Evolutionary conservation across 495 filamentous ascomycete species (phyloP), one percentile per base, ranked within the genome.

Genomic region (Pseudotulostoma volvatum): DNA sequence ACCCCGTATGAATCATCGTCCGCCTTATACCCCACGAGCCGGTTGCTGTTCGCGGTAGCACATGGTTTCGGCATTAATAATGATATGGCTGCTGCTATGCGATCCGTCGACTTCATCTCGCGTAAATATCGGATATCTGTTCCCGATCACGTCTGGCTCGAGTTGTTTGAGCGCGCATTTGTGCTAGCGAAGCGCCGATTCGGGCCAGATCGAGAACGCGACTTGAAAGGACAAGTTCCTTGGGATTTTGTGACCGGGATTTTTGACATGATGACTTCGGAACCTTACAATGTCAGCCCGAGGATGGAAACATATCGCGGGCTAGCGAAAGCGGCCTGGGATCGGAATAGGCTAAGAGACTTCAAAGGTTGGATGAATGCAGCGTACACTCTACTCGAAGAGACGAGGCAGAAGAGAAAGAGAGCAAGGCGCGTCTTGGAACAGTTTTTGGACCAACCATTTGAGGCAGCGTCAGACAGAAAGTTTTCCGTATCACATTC

Each of bases 401-500:
- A 53, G 25, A 58, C 61, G 3, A 47, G 56, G 34, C 30, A 37
- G 9, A 44, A 52, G 34, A 41, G 52, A 9, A 43, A 36, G 11
- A 37, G 49, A 7, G 58, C 61, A 7, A 47, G 56, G 34, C 14
- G 18, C 1, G 17, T 50, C 4, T 36, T 66, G 4, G 41, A 56
- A 38, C 31, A 44, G 9, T 53, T 49, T 35, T 35, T 64, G 1
- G 33, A 31, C 28, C 36, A 52, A 7, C 36, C 40, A n/a, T 23
- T 41, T 34, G 7, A 7, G 14, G 18, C 9, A 4, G 7, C 18
- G 7, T 40, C 31, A 3, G 16, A 14, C 9, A n/a, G 76, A 20
- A 71, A 74, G 9, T 77, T 77, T n/a, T 79, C 78, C 16, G 75
- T 84, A 2, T 78, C 79, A 15, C 68, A 75, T 51, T 84, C 35